Base-by-base conservation (phyloP, 2,329 filamentous ascomycete species). In the Ophiostoma fasciatum region DNA sequence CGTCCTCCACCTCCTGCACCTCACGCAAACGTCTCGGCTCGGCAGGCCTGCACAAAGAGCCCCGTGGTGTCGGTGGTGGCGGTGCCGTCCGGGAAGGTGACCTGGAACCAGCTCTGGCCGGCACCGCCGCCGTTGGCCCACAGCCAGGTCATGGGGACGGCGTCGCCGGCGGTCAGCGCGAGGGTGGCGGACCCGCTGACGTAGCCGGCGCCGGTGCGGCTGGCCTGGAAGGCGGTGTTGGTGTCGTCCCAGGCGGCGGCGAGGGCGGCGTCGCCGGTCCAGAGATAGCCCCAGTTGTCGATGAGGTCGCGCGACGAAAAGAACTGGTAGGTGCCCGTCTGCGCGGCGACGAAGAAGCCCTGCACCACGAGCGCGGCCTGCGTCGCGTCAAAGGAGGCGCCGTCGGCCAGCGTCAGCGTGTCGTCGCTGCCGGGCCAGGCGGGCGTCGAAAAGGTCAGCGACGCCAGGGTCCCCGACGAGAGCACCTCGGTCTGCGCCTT, bases 271-370 rank as follows among this genome's bases (percentile, higher is more conserved):
- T 34, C 32, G 32, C 32, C 32, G 7, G 32, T 28, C 32, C 22
- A 34, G 13, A 34, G 6, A 13, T 34, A 34, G 22, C 32, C 32
- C 6, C 23, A 34, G 17, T 34, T 34, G 32, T 34, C 32, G 19
- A 34, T 27, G 17, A 22, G 15, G 22, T 20, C 23, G 14, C 15
- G 10, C 5, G 15, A 20, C 10, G 32, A 27, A 3, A 3, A 26
- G 12, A 34, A n/a, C 4, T 4, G 9, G 15, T 34, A 34, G 7
- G 32, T 27, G 22, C 32, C 32, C 5, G 32, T 27, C 32, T 27
- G 9, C 5, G n/a, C n/a, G 3, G 32, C 32, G 7, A 34, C 23
- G 17, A 34, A 34, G 15, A 34, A 34, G 10, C 32, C 22, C 15
- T 33, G 32, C 7, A 34, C 4, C 22, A 34, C 15, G 4, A 34